Evolutionary conservation across 192 early-diverging fungal genomes (phyloP), one percentile per base, ranked within the genome.

Genomic region (Phycomyces nitens): DNA sequence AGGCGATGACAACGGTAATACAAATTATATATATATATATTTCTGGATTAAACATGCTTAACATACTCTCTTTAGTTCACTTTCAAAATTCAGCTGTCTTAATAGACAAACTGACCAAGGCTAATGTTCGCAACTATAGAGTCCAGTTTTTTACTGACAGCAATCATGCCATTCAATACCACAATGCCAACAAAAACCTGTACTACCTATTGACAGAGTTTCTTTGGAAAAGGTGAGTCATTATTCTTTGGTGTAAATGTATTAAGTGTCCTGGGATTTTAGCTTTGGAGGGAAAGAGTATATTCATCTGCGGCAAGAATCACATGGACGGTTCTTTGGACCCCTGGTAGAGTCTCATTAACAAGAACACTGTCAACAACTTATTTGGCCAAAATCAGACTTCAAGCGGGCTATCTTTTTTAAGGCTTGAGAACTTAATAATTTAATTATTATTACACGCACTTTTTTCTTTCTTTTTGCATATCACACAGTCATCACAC

Each of bases 121-220:
- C 80, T 23, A 81, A 81, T 23, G 80, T 95, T 41, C 84, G 83
- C 24, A 80, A 83, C 18, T 97, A 92, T 71, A 88, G 86, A 39
- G 84, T 92, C 23, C 93, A 94, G 54, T 81, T 86, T 52, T 97
- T 86, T 71, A 89, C 93, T 0, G 94, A 97, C 69, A 89, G 84
- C n/a, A 91, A 95, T 72, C 95, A 97, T 72, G 71, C 81, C 42
- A 97, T 96, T 71, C 77, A 80, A 54, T 82, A 82, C 27, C 82
- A 87, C 58, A 88, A 86, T 24, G 93, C 93, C 12, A 82, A 84
- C 57, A 68, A 67, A 12, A 85, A 89, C 44, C 50, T 75, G 6
- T 75, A 72, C 39, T 71, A 62, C 53, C 39, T 71, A 27, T 53
- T 75, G 29, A 75, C 73, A 21, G 60, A 66, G 21, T 71, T 51